Conservation (phyloP, 176 grass and related monocot species). For the Carex cristatella region DNA sequence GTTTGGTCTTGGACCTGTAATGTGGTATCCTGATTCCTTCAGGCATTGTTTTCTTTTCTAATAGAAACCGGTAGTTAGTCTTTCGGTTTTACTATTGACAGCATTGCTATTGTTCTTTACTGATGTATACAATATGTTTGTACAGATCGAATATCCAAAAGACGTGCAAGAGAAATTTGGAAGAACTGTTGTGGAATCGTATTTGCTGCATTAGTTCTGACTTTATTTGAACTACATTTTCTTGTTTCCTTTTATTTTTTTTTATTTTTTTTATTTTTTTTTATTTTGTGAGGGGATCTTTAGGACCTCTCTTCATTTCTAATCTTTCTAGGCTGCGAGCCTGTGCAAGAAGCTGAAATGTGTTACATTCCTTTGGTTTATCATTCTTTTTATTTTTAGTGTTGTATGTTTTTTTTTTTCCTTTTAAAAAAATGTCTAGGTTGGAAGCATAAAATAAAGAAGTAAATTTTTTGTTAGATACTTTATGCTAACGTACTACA, state of each 20-base stretch:
- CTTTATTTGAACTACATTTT: not conserved
- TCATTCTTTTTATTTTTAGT: not conserved
- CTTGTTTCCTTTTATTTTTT: not conserved
- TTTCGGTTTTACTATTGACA: not conserved
- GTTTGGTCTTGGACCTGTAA: not conserved
- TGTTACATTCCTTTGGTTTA: not conserved
- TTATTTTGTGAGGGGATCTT: not conserved
- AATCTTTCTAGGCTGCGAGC: not conserved
- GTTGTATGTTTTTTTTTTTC: not conserved
- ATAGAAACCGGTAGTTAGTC: not conserved
- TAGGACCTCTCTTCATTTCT: not conserved
- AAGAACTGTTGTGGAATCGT: slow-evolving; percentile 84
- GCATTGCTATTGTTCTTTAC: not conserved
- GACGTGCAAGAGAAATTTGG: slow-evolving; percentile 97
- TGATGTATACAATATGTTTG: slow-evolving; percentile 8
- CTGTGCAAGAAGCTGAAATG: not conserved
- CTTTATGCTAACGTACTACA: not conserved
- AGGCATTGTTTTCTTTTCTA: not conserved
- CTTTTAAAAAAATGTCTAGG: not conserved
- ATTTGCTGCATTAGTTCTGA: slow-evolving; percentile 45
- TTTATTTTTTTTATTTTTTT: not conserved
- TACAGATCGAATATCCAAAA: slow-evolving; percentile 85
- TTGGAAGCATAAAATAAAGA: not conserved
- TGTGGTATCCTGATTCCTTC: not conserved
- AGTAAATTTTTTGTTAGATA: not conserved